phyloP scores from a whole-genome alignment of 495 filamentous ascomycete genomes.

The Cetradonia linearis region DNA sequence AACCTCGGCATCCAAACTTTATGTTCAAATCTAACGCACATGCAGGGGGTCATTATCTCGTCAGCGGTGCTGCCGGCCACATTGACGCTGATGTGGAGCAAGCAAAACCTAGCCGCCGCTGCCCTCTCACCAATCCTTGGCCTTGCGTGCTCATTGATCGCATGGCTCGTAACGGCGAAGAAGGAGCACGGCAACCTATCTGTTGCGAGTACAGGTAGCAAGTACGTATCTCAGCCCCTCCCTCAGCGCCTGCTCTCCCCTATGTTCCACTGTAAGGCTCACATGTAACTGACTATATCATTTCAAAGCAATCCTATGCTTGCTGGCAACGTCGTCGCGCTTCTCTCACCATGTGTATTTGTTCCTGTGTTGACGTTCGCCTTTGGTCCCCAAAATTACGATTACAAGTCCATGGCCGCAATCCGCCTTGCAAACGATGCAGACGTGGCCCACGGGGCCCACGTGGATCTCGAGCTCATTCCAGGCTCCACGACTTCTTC shows the following conservation, averaged over 20 bases:
- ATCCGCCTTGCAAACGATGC: conserved; percentile 80
- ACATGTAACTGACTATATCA: background rate
- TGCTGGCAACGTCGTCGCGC: conserved; percentile 72
- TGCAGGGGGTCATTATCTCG: conserved; percentile 68
- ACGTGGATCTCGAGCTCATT: conserved; percentile 62
- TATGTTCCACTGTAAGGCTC: background rate
- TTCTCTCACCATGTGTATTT: conserved; percentile 71
- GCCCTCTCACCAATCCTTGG: conserved; percentile 67
- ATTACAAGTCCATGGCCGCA: conserved; percentile 76
- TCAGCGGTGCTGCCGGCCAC: conserved; percentile 76
- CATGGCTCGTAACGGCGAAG: conserved; percentile 85
- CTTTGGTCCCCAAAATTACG: conserved; percentile 72
- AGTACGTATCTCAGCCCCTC: conserved; percentile 35
- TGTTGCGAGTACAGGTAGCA: conserved; percentile 67
- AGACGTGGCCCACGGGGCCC: conserved; percentile 56
- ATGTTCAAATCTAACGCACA: background rate
- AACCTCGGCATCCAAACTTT: background rate
- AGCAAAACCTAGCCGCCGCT: conserved; percentile 72
- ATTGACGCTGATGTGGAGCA: conserved; percentile 70
- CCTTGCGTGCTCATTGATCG: conserved; percentile 63
- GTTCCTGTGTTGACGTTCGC: conserved; percentile 67
- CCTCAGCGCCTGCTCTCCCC: background rate
- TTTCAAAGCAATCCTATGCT: conserved; percentile 63
- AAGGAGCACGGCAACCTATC: conserved; percentile 62
- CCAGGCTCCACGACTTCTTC: conserved; percentile 42